phyloP scores from a whole-genome alignment of 192 early-diverging fungal genomes.

The Chytriomyces confervae region DNA sequence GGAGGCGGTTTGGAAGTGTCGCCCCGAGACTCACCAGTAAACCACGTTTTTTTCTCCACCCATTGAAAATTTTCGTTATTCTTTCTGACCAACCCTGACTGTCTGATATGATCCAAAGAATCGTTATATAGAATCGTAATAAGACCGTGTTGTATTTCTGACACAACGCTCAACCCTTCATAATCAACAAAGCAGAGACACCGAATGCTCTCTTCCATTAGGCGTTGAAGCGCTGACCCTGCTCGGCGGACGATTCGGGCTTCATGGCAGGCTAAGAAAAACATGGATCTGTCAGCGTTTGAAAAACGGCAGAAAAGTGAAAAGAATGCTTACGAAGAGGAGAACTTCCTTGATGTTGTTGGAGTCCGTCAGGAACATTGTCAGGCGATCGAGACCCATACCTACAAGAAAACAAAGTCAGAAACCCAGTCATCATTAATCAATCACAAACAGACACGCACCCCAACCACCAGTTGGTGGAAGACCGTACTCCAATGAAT shows the following conservation, averaged over 20 bases:
- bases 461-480: conserved; percentile 86
- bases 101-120: too few relatives aligned
- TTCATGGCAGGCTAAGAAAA: conserved; percentile 60
- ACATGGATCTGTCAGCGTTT: not conserved
- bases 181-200: too few relatives aligned
- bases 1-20: too few relatives aligned
- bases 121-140: too few relatives aligned
- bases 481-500: conserved; percentile 94
- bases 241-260: conserved; percentile 53
- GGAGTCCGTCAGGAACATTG: conserved; percentile 99
- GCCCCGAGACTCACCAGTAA: too few relatives aligned
- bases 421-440: conserved; percentile 3
- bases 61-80: too few relatives aligned
- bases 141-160: too few relatives aligned
- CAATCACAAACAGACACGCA: conserved; percentile 15
- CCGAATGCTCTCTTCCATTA: not conserved
- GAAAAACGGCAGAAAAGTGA: not conserved
- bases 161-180: too few relatives aligned
- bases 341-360: conserved; percentile 97
- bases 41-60: too few relatives aligned
- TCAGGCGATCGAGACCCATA: conserved; percentile 94
- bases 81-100: too few relatives aligned
- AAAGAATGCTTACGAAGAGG: conserved; percentile 57
- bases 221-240: conserved; percentile 36
- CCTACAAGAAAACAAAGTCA: conserved; percentile 47